Conservation (phyloP, 305 asterid species). For the Coffea humblotiana region DNA sequence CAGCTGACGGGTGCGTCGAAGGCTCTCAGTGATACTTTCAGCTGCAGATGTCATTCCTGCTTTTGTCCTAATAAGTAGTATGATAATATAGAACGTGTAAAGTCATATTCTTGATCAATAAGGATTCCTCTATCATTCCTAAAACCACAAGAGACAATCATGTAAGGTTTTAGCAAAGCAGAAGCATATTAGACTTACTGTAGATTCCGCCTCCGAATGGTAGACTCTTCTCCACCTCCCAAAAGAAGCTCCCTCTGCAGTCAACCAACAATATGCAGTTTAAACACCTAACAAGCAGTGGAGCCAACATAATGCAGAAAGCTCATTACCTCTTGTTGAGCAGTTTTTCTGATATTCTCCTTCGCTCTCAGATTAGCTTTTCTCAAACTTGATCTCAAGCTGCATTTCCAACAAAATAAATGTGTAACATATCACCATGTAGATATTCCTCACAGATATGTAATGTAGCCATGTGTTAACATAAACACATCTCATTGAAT, state of each 20-base stretch:
- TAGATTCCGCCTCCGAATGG: constrained; percentile 80
- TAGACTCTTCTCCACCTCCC: constrained; percentile 98
- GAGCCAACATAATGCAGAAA: background rate
- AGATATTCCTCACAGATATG: background rate
- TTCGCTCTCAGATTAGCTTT: constrained; percentile 91
- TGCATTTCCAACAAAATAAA: constrained; percentile 26
- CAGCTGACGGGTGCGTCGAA: constrained; percentile 86
- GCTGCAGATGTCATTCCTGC: constrained; percentile 99
- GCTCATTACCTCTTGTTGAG: constrained; percentile 75
- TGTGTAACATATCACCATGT: background rate
- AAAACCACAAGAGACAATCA: background rate
- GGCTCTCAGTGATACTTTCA: constrained; percentile 94
- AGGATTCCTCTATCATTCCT: background rate
- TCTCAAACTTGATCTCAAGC: constrained; percentile 70
- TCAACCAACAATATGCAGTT: constrained; percentile 11
- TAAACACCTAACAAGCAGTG: background rate
- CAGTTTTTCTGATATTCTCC: constrained; percentile 76
- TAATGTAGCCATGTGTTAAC: background rate
- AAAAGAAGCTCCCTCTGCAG: constrained; percentile 88
- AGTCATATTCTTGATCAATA: background rate
- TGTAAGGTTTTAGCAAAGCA: background rate
- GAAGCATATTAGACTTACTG: constrained; percentile 50
- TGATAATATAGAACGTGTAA: background rate
- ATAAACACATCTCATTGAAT: background rate
- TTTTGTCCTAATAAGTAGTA: constrained; percentile 63